Evolutionary conservation across 345 rosid species (phyloP).

Genomic region (Eucalyptus pauciflora): DNA sequence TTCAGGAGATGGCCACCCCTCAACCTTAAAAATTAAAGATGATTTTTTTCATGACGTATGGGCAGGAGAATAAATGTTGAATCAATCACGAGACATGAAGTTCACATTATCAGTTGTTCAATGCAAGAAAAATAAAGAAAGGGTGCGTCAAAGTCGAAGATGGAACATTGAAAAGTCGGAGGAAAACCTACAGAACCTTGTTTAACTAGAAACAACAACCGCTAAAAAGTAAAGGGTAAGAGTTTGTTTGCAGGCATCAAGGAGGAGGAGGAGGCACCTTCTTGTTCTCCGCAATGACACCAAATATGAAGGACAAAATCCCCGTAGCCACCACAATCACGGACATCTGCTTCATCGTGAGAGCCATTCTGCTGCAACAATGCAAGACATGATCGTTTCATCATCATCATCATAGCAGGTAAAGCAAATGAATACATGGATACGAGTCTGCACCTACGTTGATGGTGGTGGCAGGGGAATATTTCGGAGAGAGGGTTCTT

Average conservation of each 20-base stretch:
- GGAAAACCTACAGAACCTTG: neutral
- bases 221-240: neutral
- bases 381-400: neutral
- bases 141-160: neutral
- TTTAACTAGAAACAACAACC: neutral
- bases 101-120: neutral
- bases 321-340: slow-evolving; percentile 43
- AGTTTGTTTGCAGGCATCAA: neutral
- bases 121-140: neutral
- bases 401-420: neutral
- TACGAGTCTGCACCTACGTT: neutral
- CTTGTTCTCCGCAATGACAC: slow-evolving; percentile 74
- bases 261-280: slow-evolving; percentile 28
- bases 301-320: slow-evolving; percentile 46
- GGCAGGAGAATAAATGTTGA: neutral
- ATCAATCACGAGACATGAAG: neutral
- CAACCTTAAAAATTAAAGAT: neutral
- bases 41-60: neutral
- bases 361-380: slow-evolving; percentile 28
- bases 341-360: slow-evolving; percentile 52
- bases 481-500: neutral
- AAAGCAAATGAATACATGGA: neutral
- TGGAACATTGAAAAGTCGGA: neutral
- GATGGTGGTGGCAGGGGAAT: neutral
- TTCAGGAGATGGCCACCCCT: neutral